Conservation (phyloP, 352 stramenopile species). For the Phytophthora agathidicida region DNA sequence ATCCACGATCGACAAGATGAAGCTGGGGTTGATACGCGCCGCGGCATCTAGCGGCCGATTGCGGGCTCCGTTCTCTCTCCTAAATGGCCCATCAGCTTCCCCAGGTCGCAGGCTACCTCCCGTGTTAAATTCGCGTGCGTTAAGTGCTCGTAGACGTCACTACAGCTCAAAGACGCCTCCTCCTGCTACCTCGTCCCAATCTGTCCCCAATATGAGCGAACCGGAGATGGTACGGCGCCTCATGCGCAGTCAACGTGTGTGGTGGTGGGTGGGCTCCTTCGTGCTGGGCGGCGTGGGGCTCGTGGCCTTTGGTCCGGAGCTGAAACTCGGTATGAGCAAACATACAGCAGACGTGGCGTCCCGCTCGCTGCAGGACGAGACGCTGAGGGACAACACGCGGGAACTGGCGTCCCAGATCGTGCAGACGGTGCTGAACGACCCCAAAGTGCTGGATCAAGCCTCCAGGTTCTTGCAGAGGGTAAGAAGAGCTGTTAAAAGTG, state of each 20-base stretch:
- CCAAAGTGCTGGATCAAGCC: conserved; percentile 83
- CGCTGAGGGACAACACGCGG: conserved; percentile 71
- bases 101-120: conserved; percentile 3
- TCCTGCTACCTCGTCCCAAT: neutral
- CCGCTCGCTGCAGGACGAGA: conserved; percentile 85
- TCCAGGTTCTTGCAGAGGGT: conserved; percentile 78
- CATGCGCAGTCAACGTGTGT: conserved; percentile 60
- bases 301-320: conserved; percentile 75
- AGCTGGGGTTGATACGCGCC: conserved; percentile 15
- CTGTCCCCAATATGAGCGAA: conserved; percentile 43
- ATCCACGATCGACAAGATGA: neutral
- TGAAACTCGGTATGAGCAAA: conserved; percentile 82
- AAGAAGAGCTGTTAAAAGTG: neutral
- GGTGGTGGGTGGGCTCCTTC: conserved; percentile 55
- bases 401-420: conserved; percentile 86
- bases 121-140: neutral
- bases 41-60: conserved; percentile 13
- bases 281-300: conserved; percentile 54
- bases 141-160: conserved; percentile 7
- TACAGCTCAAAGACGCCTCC: conserved; percentile 17
- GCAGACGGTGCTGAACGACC: conserved; percentile 86
- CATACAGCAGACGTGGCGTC: conserved; percentile 85
- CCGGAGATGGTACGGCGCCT: conserved; percentile 45
- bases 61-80: neutral
- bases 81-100: conserved; percentile 3